phyloP scores from a whole-genome alignment of 1,139 yeast species.

The Taphrina deformans region DNA sequence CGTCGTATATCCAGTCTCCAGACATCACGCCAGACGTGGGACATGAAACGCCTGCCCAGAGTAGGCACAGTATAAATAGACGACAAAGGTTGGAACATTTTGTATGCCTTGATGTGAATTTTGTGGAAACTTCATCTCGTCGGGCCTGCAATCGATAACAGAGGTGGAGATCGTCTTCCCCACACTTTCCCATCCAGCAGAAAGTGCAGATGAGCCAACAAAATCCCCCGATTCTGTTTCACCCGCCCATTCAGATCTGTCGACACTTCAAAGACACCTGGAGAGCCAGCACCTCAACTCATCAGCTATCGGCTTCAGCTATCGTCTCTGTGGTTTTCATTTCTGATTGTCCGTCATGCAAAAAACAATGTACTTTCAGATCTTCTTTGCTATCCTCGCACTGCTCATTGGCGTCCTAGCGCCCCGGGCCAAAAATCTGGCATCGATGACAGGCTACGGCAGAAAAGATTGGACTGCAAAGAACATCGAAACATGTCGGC shows the following conservation, averaged over 20 bases:
- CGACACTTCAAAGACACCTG: no score
- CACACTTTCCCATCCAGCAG: background rate
- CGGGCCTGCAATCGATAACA: background rate
- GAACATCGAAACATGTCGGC: constrained; percentile 16
- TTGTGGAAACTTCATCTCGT: background rate
- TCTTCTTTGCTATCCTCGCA: constrained; percentile 6
- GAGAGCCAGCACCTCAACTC: no score
- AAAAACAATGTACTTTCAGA: constrained; percentile 23
- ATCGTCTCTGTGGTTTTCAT: no score
- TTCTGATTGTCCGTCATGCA: background rate
- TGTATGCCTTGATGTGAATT: background rate
- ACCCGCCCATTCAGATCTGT: no score
- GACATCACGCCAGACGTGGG: background rate
- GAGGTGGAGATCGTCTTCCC: background rate
- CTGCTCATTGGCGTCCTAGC: background rate
- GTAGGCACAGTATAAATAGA: no score
- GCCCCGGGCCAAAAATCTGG: constrained; percentile 22
- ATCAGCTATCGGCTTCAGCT: no score
- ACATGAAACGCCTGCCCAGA: no score
- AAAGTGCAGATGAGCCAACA: background rate
- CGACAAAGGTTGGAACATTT: no score
- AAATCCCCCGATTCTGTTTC: background rate
- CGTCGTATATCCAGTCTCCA: constrained; percentile 12
- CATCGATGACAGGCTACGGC: constrained; percentile 13
- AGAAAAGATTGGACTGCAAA: constrained; percentile 12